These are phyloP conservation scores for Heliamphora exappendiculata DNA, from an alignment of 148 eudicot species.

Conservation along the genomic window DNA sequence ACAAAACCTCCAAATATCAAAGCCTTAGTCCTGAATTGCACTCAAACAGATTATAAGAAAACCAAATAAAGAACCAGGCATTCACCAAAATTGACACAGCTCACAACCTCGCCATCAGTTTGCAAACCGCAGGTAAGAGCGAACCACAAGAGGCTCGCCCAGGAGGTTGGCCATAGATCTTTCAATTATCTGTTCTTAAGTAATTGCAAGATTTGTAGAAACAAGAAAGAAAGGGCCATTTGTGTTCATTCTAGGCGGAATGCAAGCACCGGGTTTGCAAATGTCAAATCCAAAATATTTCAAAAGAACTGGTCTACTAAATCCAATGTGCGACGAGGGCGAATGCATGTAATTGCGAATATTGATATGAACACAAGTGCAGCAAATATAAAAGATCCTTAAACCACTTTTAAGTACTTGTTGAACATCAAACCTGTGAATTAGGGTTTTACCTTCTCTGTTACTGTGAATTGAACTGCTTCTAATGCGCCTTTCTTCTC, in stretches of 20 bases:
- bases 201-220: too few species aligned
- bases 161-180: too few species aligned
- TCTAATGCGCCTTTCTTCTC: conserved; percentile 45
- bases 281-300: too few species aligned
- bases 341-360: not conserved
- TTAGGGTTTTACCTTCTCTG: conserved; percentile 7
- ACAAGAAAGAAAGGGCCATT: too few species aligned
- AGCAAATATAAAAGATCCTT: not conserved
- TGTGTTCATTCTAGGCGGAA: too few species aligned
- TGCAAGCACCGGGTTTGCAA: too few species aligned
- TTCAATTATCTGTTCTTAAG: too few species aligned
- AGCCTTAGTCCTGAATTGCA: not conserved
- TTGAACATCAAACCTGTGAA: not conserved
- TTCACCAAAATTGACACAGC: not conserved
- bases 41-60: not conserved
- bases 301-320: too few species aligned
- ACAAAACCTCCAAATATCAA: not conserved
- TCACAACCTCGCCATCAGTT: not conserved
- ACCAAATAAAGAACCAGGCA: not conserved
- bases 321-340: not conserved
- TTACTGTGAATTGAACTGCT: not conserved
- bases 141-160: too few species aligned
- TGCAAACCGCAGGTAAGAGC: too few species aligned
- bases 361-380: not conserved
- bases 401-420: not conserved